phyloP scores from a whole-genome alignment of 768 basidiomycete genomes.

The Rossbeevera mucosa region DNA sequence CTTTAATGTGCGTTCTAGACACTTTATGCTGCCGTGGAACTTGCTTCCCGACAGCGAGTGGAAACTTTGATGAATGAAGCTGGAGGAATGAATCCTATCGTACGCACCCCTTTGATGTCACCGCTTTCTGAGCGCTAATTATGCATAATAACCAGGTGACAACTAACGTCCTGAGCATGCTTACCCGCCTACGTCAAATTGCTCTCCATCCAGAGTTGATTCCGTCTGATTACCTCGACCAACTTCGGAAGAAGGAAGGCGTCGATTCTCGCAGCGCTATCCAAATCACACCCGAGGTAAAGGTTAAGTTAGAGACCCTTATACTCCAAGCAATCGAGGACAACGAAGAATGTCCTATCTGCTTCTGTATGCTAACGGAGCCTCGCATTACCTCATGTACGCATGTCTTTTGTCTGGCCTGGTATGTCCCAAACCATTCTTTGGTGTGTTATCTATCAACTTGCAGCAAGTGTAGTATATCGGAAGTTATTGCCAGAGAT shows the following conservation, averaged over 20 bases:
- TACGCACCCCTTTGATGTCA: conserved; percentile 17
- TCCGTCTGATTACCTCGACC: conserved; percentile 65
- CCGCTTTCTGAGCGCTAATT: conserved; percentile 1
- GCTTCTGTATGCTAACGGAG: conserved; percentile 55
- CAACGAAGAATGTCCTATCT: conserved; percentile 78
- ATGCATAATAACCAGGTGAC: conserved; percentile 43
- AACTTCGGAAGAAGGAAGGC: conserved; percentile 39
- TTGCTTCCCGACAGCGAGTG: conserved; percentile 57
- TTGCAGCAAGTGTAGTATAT: conserved; percentile 44
- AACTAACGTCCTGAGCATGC: conserved; percentile 69
- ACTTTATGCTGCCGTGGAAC: conserved; percentile 68
- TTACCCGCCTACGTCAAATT: conserved; percentile 83
- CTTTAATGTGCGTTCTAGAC: conserved; percentile 32
- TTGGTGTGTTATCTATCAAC: not conserved
- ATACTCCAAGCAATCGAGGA: conserved; percentile 72
- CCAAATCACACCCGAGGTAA: conserved; percentile 51
- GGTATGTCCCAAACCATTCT: conserved; percentile 38
- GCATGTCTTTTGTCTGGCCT: conserved; percentile 68
- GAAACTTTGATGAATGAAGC: conserved; percentile 45
- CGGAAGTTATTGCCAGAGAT: conserved; percentile 64
- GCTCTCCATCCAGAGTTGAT: conserved; percentile 75
- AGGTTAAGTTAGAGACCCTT: conserved; percentile 48
- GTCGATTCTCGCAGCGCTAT: conserved; percentile 26
- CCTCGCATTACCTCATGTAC: conserved; percentile 71
- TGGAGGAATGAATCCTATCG: conserved; percentile 40